These are phyloP conservation scores for Elaeis oleifera DNA, from an alignment of 202 grass and related monocot genomes.

Conservation along the genomic window DNA sequence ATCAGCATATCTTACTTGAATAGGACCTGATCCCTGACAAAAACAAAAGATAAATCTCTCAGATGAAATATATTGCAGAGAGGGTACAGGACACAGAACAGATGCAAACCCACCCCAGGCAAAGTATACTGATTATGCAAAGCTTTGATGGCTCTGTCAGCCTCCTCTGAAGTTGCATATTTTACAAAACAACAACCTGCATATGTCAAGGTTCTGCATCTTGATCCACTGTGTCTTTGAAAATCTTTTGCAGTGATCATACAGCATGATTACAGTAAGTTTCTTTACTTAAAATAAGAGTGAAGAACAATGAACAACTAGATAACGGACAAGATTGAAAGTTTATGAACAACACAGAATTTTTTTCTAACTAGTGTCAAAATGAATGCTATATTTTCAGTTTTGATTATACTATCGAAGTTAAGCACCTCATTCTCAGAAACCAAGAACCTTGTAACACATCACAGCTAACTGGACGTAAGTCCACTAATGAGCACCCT, in stretches of 20 bases:
- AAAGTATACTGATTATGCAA: conserved; percentile 92
- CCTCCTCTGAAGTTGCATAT: conserved; percentile 89
- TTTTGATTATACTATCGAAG: no score
- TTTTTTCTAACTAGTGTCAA: no score
- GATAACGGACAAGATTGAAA: no score
- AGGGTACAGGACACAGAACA: conserved; percentile 13
- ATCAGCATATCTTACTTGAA: conserved; percentile 99
- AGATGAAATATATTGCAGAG: conserved; percentile 15
- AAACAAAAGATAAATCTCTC: conserved; percentile 13
- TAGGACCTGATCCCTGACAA: conserved; percentile 63
- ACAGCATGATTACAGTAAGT: no score
- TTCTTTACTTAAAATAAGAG: no score
- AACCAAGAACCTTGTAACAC: no score
- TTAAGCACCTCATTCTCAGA: no score
- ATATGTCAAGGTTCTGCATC: conserved; percentile 34
- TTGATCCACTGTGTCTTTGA: conserved; percentile 26
- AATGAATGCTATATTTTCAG: no score
- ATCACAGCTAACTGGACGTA: no score
- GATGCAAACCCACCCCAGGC: conserved; percentile 55
- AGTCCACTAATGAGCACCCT: no score
- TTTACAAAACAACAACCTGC: conserved; percentile 99
- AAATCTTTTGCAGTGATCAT: conserved; percentile 17
- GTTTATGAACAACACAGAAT: no score
- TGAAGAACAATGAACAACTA: no score
- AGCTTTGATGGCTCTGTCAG: conserved; percentile 87